phyloP scores from a whole-genome alignment of 192 early-diverging fungal species.

The Mortierella claussenii region DNA sequence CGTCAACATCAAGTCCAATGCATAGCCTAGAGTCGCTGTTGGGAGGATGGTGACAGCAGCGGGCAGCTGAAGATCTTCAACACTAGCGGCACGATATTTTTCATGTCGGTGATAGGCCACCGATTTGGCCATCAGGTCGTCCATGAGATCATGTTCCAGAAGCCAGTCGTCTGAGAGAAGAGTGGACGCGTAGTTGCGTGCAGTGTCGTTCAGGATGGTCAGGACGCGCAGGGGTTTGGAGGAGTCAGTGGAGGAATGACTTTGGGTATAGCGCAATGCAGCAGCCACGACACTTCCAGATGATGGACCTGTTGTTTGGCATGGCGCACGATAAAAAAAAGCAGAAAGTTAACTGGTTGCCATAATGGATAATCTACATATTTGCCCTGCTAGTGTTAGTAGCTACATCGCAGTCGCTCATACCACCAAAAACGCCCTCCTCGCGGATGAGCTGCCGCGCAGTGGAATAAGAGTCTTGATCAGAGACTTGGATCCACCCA shows the following conservation, averaged over 20 bases:
- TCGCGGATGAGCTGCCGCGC: conserved; percentile 72
- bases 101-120: conserved; percentile 68
- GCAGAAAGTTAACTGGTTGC: too few relatives aligned
- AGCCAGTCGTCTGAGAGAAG: conserved; percentile 84
- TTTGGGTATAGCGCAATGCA: conserved; percentile 61
- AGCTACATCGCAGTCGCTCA: not conserved
- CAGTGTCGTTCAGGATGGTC: conserved; percentile 74
- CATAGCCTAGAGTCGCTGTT: conserved; percentile 64
- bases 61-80: conserved; percentile 88
- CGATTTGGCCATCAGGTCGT: conserved; percentile 65
- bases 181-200: conserved; percentile 75
- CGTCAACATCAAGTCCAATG: conserved; percentile 80
- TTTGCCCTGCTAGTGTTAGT: too few relatives aligned
- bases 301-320: conserved; percentile 57
- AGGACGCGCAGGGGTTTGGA: conserved; percentile 55
- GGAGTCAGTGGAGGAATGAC: conserved; percentile 6
- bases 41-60: conserved; percentile 78
- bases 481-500: conserved; percentile 74
- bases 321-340: too few relatives aligned
- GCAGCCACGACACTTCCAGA: conserved; percentile 76
- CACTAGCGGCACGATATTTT: conserved; percentile 81
- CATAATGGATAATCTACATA: too few relatives aligned
- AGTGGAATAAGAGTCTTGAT: conserved; percentile 75
- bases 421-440: conserved; percentile 67
- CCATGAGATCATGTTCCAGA: conserved; percentile 78